Percentiles rank a stretch among this genome's conserved stretches.
phyloP scores from a whole-genome alignment of 306 rosid species.

The Trichosanthes truncata region DNA sequence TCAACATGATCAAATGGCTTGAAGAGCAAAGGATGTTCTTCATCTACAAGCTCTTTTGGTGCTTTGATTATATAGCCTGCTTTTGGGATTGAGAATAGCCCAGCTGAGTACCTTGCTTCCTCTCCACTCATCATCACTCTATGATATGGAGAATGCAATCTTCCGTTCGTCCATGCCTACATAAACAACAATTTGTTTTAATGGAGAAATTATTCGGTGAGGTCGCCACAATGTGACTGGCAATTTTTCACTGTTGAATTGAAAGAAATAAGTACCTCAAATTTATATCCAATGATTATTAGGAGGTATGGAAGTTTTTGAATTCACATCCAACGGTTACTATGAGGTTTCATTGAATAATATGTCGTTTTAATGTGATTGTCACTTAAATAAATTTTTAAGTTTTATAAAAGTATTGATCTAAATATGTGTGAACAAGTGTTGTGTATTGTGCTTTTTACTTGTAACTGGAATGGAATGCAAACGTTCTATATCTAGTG shows the following conservation, averaged over 20 bases:
- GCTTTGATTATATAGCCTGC: slow-evolving; percentile 39
- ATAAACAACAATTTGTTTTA: not conserved
- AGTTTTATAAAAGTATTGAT: not conserved
- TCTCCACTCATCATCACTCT: slow-evolving; percentile 62
- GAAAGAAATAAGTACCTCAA: too few relatives aligned
- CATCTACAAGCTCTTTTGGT: slow-evolving; percentile 56
- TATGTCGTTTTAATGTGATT: not conserved
- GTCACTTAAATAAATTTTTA: not conserved
- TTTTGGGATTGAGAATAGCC: slow-evolving; percentile 49
- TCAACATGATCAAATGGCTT: slow-evolving; percentile 48
- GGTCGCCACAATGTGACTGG: too few relatives aligned
- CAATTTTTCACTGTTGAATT: too few relatives aligned
- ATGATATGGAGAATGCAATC: slow-evolving; percentile 48
- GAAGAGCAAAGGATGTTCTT: slow-evolving; percentile 51
- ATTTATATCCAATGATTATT: too few relatives aligned
- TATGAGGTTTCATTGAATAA: too few relatives aligned
- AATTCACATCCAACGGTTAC: too few relatives aligned
- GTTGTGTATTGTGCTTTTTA: too few relatives aligned
- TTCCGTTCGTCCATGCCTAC: slow-evolving; percentile 74
- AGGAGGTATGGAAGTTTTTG: too few relatives aligned
- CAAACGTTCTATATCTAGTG: too few relatives aligned
- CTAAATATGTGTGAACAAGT: not conserved
- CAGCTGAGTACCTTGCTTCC: slow-evolving; percentile 49
- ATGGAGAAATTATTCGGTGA: too few relatives aligned
- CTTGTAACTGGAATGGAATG: too few relatives aligned